These are phyloP conservation scores for Hondaea fermentalgiana DNA, from an alignment of 108 stramenopile genomes.

Conservation along the genomic window DNA sequence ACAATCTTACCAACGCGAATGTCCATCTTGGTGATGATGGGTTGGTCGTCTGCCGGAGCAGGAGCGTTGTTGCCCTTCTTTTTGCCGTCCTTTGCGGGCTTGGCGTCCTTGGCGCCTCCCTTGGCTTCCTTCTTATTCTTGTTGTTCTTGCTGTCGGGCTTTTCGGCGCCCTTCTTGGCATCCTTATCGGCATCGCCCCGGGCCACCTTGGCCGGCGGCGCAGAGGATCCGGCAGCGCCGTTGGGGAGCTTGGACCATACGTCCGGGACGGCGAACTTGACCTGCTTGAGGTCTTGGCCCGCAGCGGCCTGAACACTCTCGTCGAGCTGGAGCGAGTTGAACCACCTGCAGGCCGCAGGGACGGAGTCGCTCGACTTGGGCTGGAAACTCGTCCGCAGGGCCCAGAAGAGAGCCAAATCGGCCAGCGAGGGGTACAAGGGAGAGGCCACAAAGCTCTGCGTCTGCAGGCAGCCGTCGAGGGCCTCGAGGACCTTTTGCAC, in stretches of 20 bases:
- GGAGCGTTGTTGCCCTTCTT: neutral
- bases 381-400: neutral
- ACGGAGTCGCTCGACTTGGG: neutral
- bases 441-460: neutral
- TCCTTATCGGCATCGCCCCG: neutral
- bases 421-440: neutral
- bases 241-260: neutral
- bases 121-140: neutral
- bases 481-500: neutral
- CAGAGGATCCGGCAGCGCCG: neutral
- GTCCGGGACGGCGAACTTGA: neutral
- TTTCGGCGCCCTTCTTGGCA: neutral
- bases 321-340: neutral
- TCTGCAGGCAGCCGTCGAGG: neutral
- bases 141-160: neutral
- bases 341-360: neutral
- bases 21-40: conserved; percentile 48
- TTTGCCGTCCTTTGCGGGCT: neutral
- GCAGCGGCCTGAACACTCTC: neutral
- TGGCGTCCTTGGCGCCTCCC: neutral
- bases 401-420: neutral
- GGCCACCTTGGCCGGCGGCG: neutral
- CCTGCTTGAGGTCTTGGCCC: neutral
- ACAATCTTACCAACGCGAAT: conserved; percentile 77
- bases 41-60: conserved; percentile 6